These are phyloP conservation scores for Mycena metata DNA, from an alignment of 768 basidiomycete genomes.

Conservation along the genomic window DNA sequence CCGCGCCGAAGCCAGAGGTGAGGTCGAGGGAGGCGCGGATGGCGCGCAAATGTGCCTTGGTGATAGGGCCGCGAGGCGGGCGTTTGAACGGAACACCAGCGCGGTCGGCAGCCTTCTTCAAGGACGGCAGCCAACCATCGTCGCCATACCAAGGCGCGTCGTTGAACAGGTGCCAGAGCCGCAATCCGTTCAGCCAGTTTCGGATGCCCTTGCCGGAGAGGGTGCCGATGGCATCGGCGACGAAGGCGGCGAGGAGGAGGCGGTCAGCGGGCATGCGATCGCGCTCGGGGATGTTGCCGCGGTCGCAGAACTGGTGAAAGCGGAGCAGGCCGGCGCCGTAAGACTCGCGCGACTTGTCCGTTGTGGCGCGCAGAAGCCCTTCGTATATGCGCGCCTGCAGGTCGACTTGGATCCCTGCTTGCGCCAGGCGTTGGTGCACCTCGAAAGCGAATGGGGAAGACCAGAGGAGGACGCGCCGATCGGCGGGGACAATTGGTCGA, in stretches of 20 bases:
- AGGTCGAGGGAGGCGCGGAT: conserved; percentile 8
- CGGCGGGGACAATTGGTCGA: conserved; percentile 1
- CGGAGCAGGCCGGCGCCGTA: conserved; percentile 45
- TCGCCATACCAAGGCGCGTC: conserved; percentile 23
- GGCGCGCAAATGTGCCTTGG: conserved; percentile 5
- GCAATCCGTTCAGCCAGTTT: conserved; percentile 18
- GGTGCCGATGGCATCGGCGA: conserved; percentile 19
- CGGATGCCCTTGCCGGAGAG: conserved; percentile 4
- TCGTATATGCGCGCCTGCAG: neutral
- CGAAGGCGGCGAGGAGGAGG: conserved; percentile 27
- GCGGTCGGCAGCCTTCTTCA: conserved; percentile 7
- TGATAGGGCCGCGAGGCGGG: conserved; percentile 12
- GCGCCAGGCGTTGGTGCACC: neutral
- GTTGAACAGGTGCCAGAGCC: conserved; percentile 21
- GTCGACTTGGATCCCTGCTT: neutral
- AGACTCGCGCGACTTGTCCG: neutral
- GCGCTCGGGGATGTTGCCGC: neutral
- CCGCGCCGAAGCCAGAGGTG: neutral
- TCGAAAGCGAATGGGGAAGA: neutral
- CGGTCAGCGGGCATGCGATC: conserved; percentile 19
- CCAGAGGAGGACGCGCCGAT: neutral
- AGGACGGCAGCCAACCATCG: neutral
- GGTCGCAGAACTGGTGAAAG: conserved; percentile 38
- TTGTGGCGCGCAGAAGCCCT: conserved; percentile 25
- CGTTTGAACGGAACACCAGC: conserved; percentile 2